Evolutionary conservation across 2,329 filamentous ascomycete genomes (phyloP).

Genomic region (Aaosphaeria arxii): DNA sequence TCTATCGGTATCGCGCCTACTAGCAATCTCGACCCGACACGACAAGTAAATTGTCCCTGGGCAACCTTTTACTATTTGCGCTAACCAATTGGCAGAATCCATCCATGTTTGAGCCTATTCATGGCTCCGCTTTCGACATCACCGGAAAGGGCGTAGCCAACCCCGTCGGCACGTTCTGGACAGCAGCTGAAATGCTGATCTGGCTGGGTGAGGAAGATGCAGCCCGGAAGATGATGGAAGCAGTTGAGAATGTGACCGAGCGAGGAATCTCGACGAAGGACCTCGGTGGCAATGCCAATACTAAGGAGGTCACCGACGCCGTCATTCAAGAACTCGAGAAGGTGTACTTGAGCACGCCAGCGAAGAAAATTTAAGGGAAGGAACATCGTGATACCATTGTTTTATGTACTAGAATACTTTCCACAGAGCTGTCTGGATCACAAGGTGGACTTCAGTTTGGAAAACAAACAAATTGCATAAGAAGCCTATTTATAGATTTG

Average conservation of each 20-base stretch:
- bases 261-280: slow-evolving; percentile 56
- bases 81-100: slow-evolving; percentile 41
- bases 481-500: too few species aligned
- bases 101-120: slow-evolving; percentile 63
- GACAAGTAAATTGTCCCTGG: slow-evolving; percentile 11
- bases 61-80: too few species aligned
- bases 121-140: slow-evolving; percentile 64
- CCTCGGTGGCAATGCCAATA: slow-evolving; percentile 57
- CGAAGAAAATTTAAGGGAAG: slow-evolving; percentile 1
- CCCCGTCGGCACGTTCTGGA: slow-evolving; percentile 67
- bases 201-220: slow-evolving; percentile 61
- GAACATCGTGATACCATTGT: not conserved
- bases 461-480: too few species aligned
- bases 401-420: too few species aligned
- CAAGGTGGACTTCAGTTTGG: too few species aligned
- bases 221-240: slow-evolving; percentile 55
- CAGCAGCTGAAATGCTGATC: slow-evolving; percentile 64
- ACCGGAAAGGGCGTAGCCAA: slow-evolving; percentile 62
- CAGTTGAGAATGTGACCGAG: slow-evolving; percentile 60
- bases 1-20: slow-evolving; percentile 68
- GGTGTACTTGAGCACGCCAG: slow-evolving; percentile 25
- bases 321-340: slow-evolving; percentile 52
- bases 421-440: too few species aligned
- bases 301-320: slow-evolving; percentile 58
- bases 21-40: slow-evolving; percentile 63